These are phyloP conservation scores for Coprinopsis cinerea DNA, from an alignment of 768 basidiomycete genomes.

Conservation along the genomic window DNA sequence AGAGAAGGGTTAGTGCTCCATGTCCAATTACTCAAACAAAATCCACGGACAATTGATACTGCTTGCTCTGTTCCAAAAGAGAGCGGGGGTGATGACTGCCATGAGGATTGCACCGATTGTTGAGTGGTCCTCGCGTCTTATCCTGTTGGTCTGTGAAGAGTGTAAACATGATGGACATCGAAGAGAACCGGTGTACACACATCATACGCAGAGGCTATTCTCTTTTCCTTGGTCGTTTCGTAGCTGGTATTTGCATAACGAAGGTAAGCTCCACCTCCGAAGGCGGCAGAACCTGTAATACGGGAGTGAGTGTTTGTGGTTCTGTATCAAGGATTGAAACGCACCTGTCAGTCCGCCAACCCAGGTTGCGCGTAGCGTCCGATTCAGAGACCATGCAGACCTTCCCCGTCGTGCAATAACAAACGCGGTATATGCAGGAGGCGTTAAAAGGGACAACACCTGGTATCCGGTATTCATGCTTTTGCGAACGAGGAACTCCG, in stretches of 20 bases:
- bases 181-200: conserved; percentile 33
- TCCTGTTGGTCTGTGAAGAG: conserved; percentile 39
- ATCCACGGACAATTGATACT: conserved; percentile 48
- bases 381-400: conserved; percentile 51
- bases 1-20: not conserved
- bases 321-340: not conserved
- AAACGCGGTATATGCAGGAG: conserved; percentile 54
- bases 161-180: not conserved
- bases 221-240: conserved; percentile 41
- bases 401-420: conserved; percentile 50
- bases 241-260: conserved; percentile 51
- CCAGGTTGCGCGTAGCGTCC: conserved; percentile 68
- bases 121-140: conserved; percentile 68
- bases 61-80: conserved; percentile 67
- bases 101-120: conserved; percentile 66
- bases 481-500: conserved; percentile 60
- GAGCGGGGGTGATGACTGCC: conserved; percentile 57
- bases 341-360: conserved; percentile 57
- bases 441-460: conserved; percentile 53
- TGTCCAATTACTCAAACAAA: not conserved
- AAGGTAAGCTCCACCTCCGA: conserved; percentile 55
- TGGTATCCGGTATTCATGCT: conserved; percentile 66
- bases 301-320: conserved; percentile 1
- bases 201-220: conserved; percentile 52
- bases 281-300: conserved; percentile 38